Conservation (phyloP, 2,329 filamentous ascomycete species). For the Alternaria alternata region DNA sequence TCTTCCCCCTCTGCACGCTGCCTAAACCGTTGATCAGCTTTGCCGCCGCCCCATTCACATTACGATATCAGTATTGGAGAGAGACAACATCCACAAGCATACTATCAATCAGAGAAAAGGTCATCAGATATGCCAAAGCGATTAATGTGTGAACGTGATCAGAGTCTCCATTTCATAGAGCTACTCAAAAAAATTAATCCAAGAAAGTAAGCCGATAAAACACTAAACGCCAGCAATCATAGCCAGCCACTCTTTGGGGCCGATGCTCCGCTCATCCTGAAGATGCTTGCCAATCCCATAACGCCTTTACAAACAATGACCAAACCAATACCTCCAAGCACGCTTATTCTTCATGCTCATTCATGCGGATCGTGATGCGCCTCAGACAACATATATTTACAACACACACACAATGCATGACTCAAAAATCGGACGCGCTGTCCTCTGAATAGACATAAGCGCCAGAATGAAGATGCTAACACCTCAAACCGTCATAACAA, state of each 20-base stretch:
- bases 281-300: background rate
- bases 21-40: too few relatives aligned
- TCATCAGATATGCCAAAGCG: too few relatives aligned
- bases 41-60: too few relatives aligned
- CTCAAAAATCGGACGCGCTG: too few relatives aligned
- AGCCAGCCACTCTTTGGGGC: constrained; percentile 3
- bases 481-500: background rate
- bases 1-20: too few relatives aligned
- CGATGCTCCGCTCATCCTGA: background rate
- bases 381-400: background rate
- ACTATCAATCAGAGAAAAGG: too few relatives aligned
- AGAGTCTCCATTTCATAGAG: background rate
- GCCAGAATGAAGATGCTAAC: background rate
- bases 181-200: background rate
- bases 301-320: background rate
- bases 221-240: background rate
- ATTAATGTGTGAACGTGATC: background rate
- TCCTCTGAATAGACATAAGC: too few relatives aligned
- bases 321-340: background rate
- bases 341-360: background rate
- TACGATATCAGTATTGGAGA: too few relatives aligned
- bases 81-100: too few relatives aligned
- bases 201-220: background rate
- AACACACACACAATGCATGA: background rate
- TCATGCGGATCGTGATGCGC: constrained; percentile 2